These are phyloP conservation scores for Sclerotinia borealis DNA, from an alignment of 2,329 filamentous ascomycete species.

Conservation along the genomic window DNA sequence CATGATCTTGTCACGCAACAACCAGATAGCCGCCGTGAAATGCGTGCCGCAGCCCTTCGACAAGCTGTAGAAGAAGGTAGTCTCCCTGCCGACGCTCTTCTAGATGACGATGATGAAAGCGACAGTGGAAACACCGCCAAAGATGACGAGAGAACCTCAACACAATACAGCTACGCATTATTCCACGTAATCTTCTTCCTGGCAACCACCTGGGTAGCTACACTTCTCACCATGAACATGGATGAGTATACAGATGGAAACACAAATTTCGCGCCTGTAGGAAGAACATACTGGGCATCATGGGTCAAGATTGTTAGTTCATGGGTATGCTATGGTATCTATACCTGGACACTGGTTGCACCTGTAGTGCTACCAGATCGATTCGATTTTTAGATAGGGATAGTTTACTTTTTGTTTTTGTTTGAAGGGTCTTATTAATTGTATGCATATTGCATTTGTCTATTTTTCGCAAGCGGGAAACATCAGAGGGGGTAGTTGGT, in stretches of 20 bases:
- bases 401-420: neutral
- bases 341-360: conserved; percentile 86
- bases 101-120: conserved; percentile 63
- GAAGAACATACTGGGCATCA: conserved; percentile 91
- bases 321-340: conserved; percentile 94
- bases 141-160: conserved; percentile 82
- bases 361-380: conserved; percentile 80
- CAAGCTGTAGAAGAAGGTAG: conserved; percentile 89
- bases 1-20: conserved; percentile 87
- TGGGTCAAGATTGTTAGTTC: conserved; percentile 99
- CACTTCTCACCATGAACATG: conserved; percentile 75
- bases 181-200: conserved; percentile 99
- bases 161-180: conserved; percentile 92
- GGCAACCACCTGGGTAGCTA: conserved; percentile 92
- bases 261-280: conserved; percentile 86
- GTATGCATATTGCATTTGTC: conserved; percentile 11
- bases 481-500: neutral
- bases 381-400: conserved; percentile 46
- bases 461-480: neutral
- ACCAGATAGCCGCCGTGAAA: conserved; percentile 71
- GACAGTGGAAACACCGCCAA: conserved; percentile 54
- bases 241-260: conserved; percentile 56
- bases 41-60: conserved; percentile 86
- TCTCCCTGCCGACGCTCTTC: conserved; percentile 81
- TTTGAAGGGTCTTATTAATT: neutral